Percentiles rank a stretch among this genome's conserved stretches.
These are phyloP conservation scores for Kuraishia capsulata DNA, from an alignment of 805 yeast species.

Conservation along the genomic window DNA sequence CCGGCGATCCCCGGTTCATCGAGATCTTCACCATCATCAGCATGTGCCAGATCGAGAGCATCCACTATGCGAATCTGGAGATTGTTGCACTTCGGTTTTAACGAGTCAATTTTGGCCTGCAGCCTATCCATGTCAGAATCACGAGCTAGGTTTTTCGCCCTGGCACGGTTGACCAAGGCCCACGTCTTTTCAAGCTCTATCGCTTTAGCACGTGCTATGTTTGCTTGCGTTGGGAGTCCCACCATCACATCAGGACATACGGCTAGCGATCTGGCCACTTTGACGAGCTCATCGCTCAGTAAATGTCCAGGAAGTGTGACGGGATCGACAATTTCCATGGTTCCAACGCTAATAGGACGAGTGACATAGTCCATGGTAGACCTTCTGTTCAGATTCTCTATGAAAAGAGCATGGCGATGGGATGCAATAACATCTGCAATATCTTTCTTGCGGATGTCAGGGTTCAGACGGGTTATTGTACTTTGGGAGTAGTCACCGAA, in stretches of 20 bases:
- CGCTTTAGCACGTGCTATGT: background rate
- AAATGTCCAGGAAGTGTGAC: background rate
- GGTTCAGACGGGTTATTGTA: background rate
- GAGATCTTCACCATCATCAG: too few relatives aligned
- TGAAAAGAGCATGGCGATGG: background rate
- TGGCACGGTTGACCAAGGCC: background rate
- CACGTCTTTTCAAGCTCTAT: background rate
- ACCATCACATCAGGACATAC: background rate
- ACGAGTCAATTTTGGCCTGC: background rate
- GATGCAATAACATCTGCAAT: background rate
- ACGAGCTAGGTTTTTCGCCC: background rate
- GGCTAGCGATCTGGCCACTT: background rate
- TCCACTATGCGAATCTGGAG: background rate
- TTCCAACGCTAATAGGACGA: background rate
- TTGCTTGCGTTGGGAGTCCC: background rate
- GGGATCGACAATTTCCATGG: background rate
- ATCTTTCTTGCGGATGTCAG: background rate
- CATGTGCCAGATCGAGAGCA: background rate
- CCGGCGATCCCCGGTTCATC: too few relatives aligned
- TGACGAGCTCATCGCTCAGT: background rate
- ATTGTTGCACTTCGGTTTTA: background rate
- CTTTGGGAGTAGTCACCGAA: background rate
- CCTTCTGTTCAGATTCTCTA: background rate
- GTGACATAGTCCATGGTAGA: background rate
- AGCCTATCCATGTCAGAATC: background rate